phyloP scores from a whole-genome alignment of 768 basidiomycete species.

The Dictyophora rubrovolvata region DNA sequence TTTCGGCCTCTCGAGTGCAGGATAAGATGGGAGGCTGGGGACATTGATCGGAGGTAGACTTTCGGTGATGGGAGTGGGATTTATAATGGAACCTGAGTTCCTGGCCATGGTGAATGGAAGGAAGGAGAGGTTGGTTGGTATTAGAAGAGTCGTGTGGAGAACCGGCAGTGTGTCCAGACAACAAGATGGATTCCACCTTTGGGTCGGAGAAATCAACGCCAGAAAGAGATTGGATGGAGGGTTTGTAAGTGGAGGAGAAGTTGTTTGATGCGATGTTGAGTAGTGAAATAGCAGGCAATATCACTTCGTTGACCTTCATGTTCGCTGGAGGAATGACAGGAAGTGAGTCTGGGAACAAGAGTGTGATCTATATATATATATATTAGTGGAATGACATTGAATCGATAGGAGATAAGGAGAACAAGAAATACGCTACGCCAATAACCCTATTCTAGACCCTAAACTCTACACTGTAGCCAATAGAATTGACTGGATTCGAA shows the following conservation, averaged over 20 bases:
- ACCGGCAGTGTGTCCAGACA: neutral
- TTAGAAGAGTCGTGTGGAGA: neutral
- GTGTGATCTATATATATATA: too few relatives aligned
- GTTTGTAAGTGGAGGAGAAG: neutral
- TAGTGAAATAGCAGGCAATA: neutral
- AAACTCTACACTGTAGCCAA: too few relatives aligned
- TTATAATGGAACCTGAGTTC: neutral
- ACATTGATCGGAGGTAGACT: neutral
- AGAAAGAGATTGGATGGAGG: neutral
- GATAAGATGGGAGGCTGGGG: constrained; percentile 6
- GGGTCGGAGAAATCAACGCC: constrained; percentile 5
- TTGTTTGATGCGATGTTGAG: neutral
- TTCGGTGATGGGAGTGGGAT: neutral
- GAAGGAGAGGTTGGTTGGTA: neutral
- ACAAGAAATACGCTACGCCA: too few relatives aligned
- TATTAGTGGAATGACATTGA: too few relatives aligned
- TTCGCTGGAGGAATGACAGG: neutral
- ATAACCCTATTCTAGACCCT: too few relatives aligned
- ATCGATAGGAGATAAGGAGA: too few relatives aligned
- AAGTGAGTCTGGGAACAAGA: too few relatives aligned
- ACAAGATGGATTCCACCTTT: neutral
- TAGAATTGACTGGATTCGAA: too few relatives aligned
- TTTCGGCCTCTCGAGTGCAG: constrained; percentile 3
- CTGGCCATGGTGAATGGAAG: neutral
- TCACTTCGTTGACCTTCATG: neutral